Percentiles rank a stretch among this genome's conserved stretches.
Conservation (phyloP, 257 asterid species). For the Gentiana dahurica region DNA sequence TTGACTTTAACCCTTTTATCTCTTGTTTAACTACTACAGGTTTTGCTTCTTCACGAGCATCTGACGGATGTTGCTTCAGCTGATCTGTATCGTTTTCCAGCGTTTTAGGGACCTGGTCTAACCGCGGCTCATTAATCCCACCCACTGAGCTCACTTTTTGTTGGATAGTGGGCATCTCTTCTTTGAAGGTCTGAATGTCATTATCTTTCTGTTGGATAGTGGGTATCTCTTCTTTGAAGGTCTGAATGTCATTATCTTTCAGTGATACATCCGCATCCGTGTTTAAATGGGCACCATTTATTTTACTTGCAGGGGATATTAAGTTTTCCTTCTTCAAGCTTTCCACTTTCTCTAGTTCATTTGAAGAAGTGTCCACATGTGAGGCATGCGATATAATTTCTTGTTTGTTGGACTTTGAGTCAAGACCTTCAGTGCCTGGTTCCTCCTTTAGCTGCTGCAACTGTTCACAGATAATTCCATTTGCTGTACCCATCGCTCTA, state of each 20-base stretch:
- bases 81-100: neutral
- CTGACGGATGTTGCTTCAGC: neutral
- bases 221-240: constrained; percentile 17
- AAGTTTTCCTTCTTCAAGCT: constrained; percentile 5
- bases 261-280: constrained; percentile 15
- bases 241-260: constrained; percentile 15
- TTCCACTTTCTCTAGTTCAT: constrained; percentile 11
- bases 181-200: constrained; percentile 12
- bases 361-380: neutral
- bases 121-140: constrained; percentile 1
- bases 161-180: constrained; percentile 15
- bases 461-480: constrained; percentile 20
- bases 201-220: constrained; percentile 11
- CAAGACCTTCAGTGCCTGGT: neutral
- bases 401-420: neutral
- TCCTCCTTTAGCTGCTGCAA: constrained; percentile 17
- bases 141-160: constrained; percentile 8
- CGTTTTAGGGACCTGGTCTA: neutral
- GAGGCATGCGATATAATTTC: neutral
- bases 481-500: constrained; percentile 9
- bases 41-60: neutral
- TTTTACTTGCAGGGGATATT: constrained; percentile 11
- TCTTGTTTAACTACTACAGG: constrained; percentile 3
- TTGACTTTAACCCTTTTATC: neutral
- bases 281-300: constrained; percentile 13